Conservation (phyloP, 176 grass and related monocot species). For the Themeda triandra region DNA sequence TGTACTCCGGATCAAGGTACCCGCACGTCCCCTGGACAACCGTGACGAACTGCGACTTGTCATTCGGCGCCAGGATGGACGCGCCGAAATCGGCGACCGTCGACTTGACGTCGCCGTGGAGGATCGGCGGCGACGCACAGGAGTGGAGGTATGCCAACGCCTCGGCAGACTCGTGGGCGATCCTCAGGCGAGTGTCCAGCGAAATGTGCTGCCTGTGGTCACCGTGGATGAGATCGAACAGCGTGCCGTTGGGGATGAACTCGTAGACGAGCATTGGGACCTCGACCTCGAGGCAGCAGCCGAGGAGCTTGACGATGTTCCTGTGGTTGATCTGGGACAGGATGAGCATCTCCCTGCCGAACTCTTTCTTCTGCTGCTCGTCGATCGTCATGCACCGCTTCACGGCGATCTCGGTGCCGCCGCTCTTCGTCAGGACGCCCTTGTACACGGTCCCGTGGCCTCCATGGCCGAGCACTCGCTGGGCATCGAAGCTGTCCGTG, state of each 20-base stretch:
- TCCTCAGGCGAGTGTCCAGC: neutral
- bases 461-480: neutral
- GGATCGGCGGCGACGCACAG: neutral
- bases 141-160: neutral
- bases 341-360: no score
- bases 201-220: neutral
- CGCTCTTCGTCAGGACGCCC: neutral
- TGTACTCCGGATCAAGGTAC: neutral
- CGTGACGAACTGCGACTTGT: slow-evolving; percentile 8
- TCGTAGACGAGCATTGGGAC: no score
- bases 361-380: no score
- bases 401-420: no score
- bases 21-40: slow-evolving; percentile 6
- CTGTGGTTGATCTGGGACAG: no score
- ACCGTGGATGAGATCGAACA: neutral
- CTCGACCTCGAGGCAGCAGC: no score
- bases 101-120: slow-evolving; percentile 5
- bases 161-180: neutral
- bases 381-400: no score
- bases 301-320: no score
- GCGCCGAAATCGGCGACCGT: neutral
- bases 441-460: neutral
- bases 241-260: neutral
- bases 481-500: neutral
- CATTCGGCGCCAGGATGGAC: neutral